These are phyloP conservation scores for Melanomma pulvis-pyrius DNA, from an alignment of 495 filamentous ascomycete species.

Conservation along the genomic window DNA sequence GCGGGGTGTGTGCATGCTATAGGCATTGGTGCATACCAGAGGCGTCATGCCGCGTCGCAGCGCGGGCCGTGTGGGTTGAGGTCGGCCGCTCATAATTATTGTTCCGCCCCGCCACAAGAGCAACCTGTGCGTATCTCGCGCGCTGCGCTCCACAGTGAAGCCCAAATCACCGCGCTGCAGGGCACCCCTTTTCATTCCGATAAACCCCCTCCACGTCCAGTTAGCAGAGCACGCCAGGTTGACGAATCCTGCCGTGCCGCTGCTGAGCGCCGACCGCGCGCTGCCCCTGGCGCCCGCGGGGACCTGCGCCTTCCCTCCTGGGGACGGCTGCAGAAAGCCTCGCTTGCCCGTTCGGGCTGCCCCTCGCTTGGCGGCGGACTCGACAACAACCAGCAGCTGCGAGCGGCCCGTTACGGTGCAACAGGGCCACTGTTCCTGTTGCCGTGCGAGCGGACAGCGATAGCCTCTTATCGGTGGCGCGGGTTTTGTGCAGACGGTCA, in stretches of 20 bases:
- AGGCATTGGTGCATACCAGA: not conserved
- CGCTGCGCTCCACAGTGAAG: not conserved
- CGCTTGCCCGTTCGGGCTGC: not conserved
- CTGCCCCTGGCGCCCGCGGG: too few relatives aligned
- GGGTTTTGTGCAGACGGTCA: not conserved
- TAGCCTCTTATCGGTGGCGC: not conserved
- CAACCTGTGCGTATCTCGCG: not conserved
- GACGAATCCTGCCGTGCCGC: not conserved
- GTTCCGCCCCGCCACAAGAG: not conserved
- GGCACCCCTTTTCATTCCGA: not conserved
- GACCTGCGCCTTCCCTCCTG: too few relatives aligned
- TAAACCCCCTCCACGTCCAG: not conserved
- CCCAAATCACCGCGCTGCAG: not conserved
- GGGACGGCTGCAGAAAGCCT: too few relatives aligned
- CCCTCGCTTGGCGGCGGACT: not conserved
- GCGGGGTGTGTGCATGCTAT: conserved; percentile 6
- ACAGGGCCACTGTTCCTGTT: not conserved
- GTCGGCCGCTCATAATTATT: not conserved
- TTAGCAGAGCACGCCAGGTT: not conserved
- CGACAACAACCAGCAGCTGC: not conserved
- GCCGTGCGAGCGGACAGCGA: not conserved
- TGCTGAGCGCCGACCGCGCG: not conserved
- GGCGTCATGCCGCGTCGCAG: not conserved
- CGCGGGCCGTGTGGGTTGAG: not conserved
- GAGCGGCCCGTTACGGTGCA: not conserved